phyloP scores from a whole-genome alignment of 1,139 yeast species.

The Meyerozyma smithsonii region DNA sequence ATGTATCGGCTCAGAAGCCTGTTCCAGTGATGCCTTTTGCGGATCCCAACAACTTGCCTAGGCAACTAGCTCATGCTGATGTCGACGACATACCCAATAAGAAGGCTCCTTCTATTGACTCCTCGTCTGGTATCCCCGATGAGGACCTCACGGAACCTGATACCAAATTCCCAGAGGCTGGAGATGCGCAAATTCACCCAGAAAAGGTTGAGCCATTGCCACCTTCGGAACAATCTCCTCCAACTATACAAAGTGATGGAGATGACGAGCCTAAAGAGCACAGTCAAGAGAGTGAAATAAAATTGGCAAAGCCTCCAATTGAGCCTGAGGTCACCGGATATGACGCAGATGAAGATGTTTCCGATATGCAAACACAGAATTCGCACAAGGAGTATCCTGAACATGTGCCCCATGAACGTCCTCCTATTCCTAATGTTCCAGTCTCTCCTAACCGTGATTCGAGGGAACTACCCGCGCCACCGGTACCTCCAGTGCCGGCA shows the following conservation, averaged over 20 bases:
- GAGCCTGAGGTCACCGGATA: conserved; percentile 38
- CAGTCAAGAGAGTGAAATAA: conserved; percentile 10
- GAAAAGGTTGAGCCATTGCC: conserved; percentile 11
- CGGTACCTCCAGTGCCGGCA: conserved; percentile 2
- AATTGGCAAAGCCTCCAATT: conserved; percentile 8
- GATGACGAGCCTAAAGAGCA: background rate
- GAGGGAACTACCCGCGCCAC: too few species aligned
- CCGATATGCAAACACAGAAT: conserved; percentile 30
- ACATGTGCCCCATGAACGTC: conserved; percentile 9
- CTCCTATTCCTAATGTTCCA: too few species aligned
- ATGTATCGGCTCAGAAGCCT: conserved; percentile 33
- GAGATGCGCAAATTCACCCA: conserved; percentile 11
- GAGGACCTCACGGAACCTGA: conserved; percentile 24
- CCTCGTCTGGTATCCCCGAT: conserved; percentile 28
- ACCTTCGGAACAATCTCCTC: conserved; percentile 8
- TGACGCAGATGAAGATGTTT: conserved; percentile 42
- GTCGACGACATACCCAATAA: conserved; percentile 8
- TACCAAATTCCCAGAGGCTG: conserved; percentile 14
- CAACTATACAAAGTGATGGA: background rate
- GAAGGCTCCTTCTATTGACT: conserved; percentile 12
- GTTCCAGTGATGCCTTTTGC: conserved; percentile 54
- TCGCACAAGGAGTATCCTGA: too few species aligned
- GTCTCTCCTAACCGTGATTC: conserved; percentile 6
- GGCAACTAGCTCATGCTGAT: conserved; percentile 15
- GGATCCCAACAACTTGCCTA: conserved; percentile 19